These are phyloP conservation scores for Colletotrichum sp. DNA, from an alignment of 2,329 filamentous ascomycete genomes.

Conservation along the genomic window DNA sequence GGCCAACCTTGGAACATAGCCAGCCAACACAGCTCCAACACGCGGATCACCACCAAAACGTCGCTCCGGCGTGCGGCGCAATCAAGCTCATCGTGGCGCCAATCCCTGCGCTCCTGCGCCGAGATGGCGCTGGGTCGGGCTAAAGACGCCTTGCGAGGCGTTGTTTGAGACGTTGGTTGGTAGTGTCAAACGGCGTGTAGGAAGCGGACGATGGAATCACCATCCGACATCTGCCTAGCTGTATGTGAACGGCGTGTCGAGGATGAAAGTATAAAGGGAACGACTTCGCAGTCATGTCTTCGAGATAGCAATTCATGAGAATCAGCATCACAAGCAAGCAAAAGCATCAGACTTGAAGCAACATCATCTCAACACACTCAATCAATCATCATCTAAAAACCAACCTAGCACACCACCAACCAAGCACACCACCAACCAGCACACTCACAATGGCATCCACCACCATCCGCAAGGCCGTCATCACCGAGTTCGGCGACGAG, in stretches of 20 bases:
- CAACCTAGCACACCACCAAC: not conserved
- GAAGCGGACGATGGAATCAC: not conserved
- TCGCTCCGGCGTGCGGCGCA: not conserved
- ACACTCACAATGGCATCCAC: slow-evolving; percentile 3
- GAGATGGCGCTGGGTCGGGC: not conserved
- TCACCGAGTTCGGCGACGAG: slow-evolving; percentile 46
- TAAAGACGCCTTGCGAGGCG: not conserved
- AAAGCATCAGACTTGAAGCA: not conserved
- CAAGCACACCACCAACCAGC: not conserved
- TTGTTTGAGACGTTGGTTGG: not conserved
- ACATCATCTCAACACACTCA: not conserved
- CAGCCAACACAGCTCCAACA: not conserved
- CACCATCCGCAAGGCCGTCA: slow-evolving; percentile 49
- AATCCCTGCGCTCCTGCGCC: not conserved
- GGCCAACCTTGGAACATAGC: not conserved
- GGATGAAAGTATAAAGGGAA: not conserved
- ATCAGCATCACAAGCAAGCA: not conserved
- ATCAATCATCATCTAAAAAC: not conserved
- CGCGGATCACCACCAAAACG: not conserved
- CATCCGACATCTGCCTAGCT: not conserved
- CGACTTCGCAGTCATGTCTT: not conserved
- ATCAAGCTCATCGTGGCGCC: not conserved
- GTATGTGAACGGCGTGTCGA: not conserved
- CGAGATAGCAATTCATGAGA: rapidly evolving
- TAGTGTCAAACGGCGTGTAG: not conserved